These are phyloP conservation scores for Fusarium buxicola DNA, from an alignment of 2,329 filamentous ascomycete genomes.

Conservation along the genomic window DNA sequence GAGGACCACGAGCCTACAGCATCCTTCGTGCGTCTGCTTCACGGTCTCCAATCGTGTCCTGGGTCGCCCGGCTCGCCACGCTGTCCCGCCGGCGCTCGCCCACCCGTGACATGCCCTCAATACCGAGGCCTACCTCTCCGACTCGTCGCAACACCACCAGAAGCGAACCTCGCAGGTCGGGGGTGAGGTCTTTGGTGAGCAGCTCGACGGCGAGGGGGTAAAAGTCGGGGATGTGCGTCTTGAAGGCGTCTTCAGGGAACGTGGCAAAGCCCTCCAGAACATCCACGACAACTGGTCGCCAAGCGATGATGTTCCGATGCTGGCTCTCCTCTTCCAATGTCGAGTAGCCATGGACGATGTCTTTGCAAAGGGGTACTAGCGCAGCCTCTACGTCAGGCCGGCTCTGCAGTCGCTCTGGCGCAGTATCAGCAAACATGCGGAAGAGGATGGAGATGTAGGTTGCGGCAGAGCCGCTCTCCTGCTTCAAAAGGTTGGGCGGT, in stretches of 20 bases:
- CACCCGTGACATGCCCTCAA: constrained; percentile 59
- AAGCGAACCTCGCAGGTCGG: constrained; percentile 82
- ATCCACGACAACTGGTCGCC: constrained; percentile 96
- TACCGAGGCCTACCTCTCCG: constrained; percentile 78
- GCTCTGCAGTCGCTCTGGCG: constrained; percentile 82
- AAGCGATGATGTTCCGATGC: constrained; percentile 95
- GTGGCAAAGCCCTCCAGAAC: constrained; percentile 92
- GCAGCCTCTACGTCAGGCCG: constrained; percentile 89
- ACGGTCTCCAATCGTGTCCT: constrained; percentile 44
- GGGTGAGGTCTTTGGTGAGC: constrained; percentile 81
- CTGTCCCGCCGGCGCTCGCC: constrained; percentile 55
- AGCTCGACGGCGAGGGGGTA: constrained; percentile 89
- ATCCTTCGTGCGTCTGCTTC: constrained; percentile 53
- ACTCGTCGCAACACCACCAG: constrained; percentile 83
- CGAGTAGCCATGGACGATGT: constrained; percentile 90
- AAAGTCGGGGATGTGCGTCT: constrained; percentile 82
- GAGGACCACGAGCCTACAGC: constrained; percentile 44
- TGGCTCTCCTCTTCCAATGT: constrained; percentile 94
- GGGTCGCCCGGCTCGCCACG: constrained; percentile 51
- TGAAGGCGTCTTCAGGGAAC: constrained; percentile 85
- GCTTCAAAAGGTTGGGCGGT: constrained; percentile 95
- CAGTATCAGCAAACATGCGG: constrained; percentile 94
- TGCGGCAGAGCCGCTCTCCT: constrained; percentile 91
- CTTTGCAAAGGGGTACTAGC: constrained; percentile 92
- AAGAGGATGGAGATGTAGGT: constrained; percentile 97